Base-by-base conservation (phyloP, 2,329 filamentous ascomycete genomes). In the Ophioceras dolichostomum region DNA sequence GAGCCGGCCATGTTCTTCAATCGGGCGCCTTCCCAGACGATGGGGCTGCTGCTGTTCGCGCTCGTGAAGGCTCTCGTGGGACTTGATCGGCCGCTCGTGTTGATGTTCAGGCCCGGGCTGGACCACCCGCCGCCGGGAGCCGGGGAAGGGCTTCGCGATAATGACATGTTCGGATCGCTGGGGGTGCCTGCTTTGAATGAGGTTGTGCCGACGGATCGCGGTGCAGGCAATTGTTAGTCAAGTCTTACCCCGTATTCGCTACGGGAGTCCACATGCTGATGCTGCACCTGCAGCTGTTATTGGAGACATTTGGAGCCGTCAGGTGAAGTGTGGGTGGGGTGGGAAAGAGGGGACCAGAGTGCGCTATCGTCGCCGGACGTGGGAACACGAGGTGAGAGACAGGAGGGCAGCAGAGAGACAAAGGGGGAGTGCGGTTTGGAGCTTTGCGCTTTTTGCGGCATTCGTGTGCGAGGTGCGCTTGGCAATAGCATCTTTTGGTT, bases 111-210 rank as follows among this genome's bases (percentile, higher is more conserved):
- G 45, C 79, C 84, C 39, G 83, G 86, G 60, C 81, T 91, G 39
- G 84, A 77, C 88, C 89, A 95, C 49, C 87, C 87, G 54, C 85
- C 86, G 50, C 83, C 82, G 43, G 78, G 81, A 44, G 77, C 73
- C 43, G 88, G 89, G 39, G 86, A 94, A 36, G 88, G 85, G 54
- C 85, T 93, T 61, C 86, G 78, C 47, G 87, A 91, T 44, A 89
- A 64, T 47, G 83, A 83, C 88, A 94, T 94, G 50, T 64, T 61
- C 47, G 59, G 52, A 24, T 37, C 35, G 49, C 62, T 67, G 31
- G 75, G 69, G 36, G 68, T 77, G 52, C 72, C 68, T 72, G 57
- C 12, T 12, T 7, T 8, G 8, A 26, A 26, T 7, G 7, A 12
- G 22, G 22, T 26, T 26, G n/a, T n/a, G n/a, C n/a, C n/a, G n/a